Base-by-base conservation (phyloP, 257 asterid species). In the Solanum lycopersicoides region DNA sequence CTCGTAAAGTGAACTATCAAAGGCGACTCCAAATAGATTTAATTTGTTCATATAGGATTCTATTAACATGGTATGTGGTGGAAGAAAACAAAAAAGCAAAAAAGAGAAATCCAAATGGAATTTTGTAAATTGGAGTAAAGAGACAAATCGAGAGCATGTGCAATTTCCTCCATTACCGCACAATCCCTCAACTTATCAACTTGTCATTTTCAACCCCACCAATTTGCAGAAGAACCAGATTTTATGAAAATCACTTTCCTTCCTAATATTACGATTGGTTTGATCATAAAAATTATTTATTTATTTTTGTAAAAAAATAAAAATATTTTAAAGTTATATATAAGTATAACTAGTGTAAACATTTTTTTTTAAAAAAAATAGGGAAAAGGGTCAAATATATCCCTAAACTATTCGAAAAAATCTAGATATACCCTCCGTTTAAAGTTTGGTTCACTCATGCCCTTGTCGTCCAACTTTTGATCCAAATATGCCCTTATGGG, bases 91-190 rank as follows among this genome's bases (percentile, higher is more conserved):
- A 89, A 34, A 88, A 84, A 34, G 9, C 16, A 59, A 86, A 65
- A 83, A 44, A 50, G 65, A 41, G 65, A 72, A 88, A 14, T 34
- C 59, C 60, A 76, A 88, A 86, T 77, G 72, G 28, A 80, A 15
- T 50, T 87, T 44, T 34, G 16, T 28, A 80, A 74, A 30, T 39
- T 23, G 47, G 25, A 44, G 89, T 63, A 88, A 83, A 45, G 6
- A 60, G 89, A 73, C 91, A 89, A 75, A 89, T 82, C 45, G 42
- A 25, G 44, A 44, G 76, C 90, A 90, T 87, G 92, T 88, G 92
- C 88, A 25, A 82, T 82, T 82, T 50, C 69, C 85, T 18, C 12
- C 44, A 30, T 42, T 76, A 32, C 83, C 23, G 83, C 60, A 42
- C 21, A n/a, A 56, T 15, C 41, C 66, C 30, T 79, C 84, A 80